Evolutionary conservation across 2,329 filamentous ascomycete species (phyloP), one percentile per base, ranked within the genome.

Genomic region (Hymenoscyphus linearis): DNA sequence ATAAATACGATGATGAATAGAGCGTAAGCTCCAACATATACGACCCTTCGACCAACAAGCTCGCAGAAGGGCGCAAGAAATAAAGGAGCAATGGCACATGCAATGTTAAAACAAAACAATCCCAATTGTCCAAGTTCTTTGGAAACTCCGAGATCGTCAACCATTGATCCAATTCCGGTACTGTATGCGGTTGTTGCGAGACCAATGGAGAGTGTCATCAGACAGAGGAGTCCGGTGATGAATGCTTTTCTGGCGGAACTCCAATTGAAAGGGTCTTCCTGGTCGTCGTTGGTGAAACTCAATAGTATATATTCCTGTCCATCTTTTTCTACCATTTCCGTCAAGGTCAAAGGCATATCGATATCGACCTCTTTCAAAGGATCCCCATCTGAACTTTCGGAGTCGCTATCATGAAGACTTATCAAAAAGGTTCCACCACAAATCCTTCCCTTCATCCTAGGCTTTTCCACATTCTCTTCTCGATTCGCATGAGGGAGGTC

Each of bases 51-150:
- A 5, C 92, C 92, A 72, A 93, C 91, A 70, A 95, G 87, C 75
- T 96, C 92, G 2, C 87, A 91, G 66, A 96, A 87, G 0, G 92
- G 92, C 0, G 92, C 92, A 0, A 96, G 80, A 2, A 91, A 81
- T 89, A 96, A 95, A 0, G 92, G 92, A 0, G 90, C 89, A n/a
- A 92, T 72, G 1, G 78, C 86, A 66, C 90, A 91, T 0, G 83
- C 90, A 66, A 96, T 96, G 4, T 92, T 92, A 55, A 84, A 72
- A 44, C 90, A 93, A 74, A 95, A 96, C 16, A 82, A 72, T 62
- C 79, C 79, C 5, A 82, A 68, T 67, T 82, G 75, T 35, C 79
- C 79, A 4, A 80, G 68, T 58, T 77, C 74, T 0, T 69, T 70
- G 0, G 75, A 74, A 2, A 76, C 73, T 26, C 76, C 74, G 7